These are phyloP conservation scores for Ananas comosus DNA, from an alignment of 176 grass and related monocot genomes.

Conservation along the genomic window DNA sequence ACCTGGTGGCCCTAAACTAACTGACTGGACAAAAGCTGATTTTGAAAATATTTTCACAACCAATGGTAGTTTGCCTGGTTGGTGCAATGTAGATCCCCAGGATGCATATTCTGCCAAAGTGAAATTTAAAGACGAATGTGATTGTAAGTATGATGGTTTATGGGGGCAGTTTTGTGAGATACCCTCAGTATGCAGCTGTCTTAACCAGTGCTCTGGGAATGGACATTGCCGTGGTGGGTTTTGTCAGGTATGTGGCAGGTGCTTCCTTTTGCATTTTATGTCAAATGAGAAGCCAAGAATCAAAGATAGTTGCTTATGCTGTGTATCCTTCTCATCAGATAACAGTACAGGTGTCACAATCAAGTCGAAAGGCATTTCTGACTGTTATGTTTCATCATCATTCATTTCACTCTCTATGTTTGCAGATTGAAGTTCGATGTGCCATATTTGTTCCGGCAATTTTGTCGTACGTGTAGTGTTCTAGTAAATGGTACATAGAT, in stretches of 20 bases:
- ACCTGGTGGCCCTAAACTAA: slow-evolving; percentile 52
- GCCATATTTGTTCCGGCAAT: too few relatives aligned
- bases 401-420: too few relatives aligned
- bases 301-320: too few relatives aligned
- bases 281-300: too few relatives aligned
- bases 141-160: slow-evolving; percentile 88
- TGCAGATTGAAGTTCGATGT: too few relatives aligned
- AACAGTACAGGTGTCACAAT: too few relatives aligned
- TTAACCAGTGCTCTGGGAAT: slow-evolving; percentile 85
- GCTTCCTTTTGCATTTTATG: background rate
- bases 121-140: slow-evolving; percentile 75
- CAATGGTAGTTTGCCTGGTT: slow-evolving; percentile 63
- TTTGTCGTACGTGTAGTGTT: too few relatives aligned
- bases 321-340: too few relatives aligned
- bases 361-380: too few relatives aligned
- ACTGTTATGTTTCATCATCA: too few relatives aligned
- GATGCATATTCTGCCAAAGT: slow-evolving; percentile 70
- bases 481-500: too few relatives aligned
- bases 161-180: slow-evolving; percentile 81
- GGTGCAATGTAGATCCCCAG: slow-evolving; percentile 86
- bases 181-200: slow-evolving; percentile 55
- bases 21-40: slow-evolving; percentile 63
- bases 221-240: slow-evolving; percentile 90
- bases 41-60: slow-evolving; percentile 76
- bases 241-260: slow-evolving; percentile 50